These are phyloP conservation scores for Penicillium tannophilum DNA, from an alignment of 495 filamentous ascomycete species.

Conservation along the genomic window DNA sequence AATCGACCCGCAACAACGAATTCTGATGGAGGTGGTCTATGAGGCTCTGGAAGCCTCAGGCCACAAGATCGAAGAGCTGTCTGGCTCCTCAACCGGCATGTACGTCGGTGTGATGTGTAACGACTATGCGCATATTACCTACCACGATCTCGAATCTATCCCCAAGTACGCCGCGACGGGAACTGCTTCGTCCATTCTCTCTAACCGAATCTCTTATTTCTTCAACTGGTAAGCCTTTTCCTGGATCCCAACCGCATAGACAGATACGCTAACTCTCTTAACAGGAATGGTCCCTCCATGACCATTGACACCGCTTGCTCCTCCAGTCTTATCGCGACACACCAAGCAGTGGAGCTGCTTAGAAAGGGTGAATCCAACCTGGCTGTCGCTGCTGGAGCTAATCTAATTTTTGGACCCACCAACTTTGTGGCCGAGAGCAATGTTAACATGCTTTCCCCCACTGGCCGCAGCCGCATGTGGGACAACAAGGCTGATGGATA, in stretches of 20 bases:
- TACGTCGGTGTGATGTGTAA: slow-evolving; percentile 42
- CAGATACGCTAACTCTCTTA: not conserved
- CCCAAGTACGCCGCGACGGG: slow-evolving; percentile 41
- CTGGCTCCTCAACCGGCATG: slow-evolving; percentile 13
- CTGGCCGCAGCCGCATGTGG: slow-evolving; percentile 38
- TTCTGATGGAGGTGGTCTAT: slow-evolving; percentile 53
- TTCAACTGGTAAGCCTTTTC: slow-evolving; percentile 38
- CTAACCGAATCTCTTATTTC: slow-evolving; percentile 41
- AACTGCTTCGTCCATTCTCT: slow-evolving; percentile 34
- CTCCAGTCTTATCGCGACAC: slow-evolving; percentile 38
- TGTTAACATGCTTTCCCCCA: slow-evolving; percentile 29
- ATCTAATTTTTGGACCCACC: slow-evolving; percentile 1
- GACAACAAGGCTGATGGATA: slow-evolving; percentile 40
- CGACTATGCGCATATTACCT: slow-evolving; percentile 18
- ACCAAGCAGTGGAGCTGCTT: slow-evolving; percentile 46
- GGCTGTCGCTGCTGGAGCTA: slow-evolving; percentile 24
- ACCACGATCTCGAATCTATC: slow-evolving; percentile 46
- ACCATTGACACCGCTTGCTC: slow-evolving; percentile 44
- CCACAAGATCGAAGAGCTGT: not conserved
- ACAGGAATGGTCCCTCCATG: slow-evolving; percentile 35
- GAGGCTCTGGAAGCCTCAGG: slow-evolving; percentile 51
- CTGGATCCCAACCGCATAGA: not conserved
- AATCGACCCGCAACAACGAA: slow-evolving; percentile 43
- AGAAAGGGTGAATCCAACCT: slow-evolving; percentile 37
- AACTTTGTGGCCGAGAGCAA: slow-evolving; percentile 1